A percentile compares a stretch with the other conserved stretches of the same genome.
Conservation (phyloP, 192 early-diverging fungal species). For the Coemansia sp. region DNA sequence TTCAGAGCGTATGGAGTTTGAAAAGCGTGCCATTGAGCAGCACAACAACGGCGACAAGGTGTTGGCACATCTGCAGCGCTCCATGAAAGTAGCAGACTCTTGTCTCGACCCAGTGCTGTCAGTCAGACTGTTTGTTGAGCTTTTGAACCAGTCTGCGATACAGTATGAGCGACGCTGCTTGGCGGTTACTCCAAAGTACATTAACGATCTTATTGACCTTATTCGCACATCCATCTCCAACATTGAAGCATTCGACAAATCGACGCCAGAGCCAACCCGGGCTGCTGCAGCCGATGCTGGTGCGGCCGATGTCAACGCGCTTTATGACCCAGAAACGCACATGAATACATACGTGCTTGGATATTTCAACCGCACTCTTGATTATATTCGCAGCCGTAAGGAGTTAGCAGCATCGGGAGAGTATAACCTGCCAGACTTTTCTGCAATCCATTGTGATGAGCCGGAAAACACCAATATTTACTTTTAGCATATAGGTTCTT, state of each 20-base stretch:
- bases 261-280: constrained; percentile 52
- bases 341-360: constrained; percentile 67
- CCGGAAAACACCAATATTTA: constrained; percentile 10
- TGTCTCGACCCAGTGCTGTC: constrained; percentile 89
- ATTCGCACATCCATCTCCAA: constrained; percentile 76
- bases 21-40: constrained; percentile 59
- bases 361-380: constrained; percentile 72
- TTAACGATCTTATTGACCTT: constrained; percentile 93
- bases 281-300: constrained; percentile 47
- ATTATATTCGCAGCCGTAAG: constrained; percentile 61
- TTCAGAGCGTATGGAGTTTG: constrained; percentile 48
- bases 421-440: constrained; percentile 49
- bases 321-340: constrained; percentile 61
- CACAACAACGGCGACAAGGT: constrained; percentile 90
- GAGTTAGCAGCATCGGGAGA: constrained; percentile 41
- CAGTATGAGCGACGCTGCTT: constrained; percentile 93
- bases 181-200: constrained; percentile 87
- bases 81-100: constrained; percentile 91
- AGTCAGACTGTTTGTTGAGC: constrained; percentile 95
- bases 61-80: constrained; percentile 90
- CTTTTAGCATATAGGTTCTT: neutral
- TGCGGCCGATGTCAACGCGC: constrained; percentile 60
- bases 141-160: constrained; percentile 92
- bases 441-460: constrained; percentile 52
- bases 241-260: constrained; percentile 72